Evolutionary conservation across 2,329 filamentous ascomycete genomes (phyloP).

Genomic region (Xylaria hypoxylon): DNA sequence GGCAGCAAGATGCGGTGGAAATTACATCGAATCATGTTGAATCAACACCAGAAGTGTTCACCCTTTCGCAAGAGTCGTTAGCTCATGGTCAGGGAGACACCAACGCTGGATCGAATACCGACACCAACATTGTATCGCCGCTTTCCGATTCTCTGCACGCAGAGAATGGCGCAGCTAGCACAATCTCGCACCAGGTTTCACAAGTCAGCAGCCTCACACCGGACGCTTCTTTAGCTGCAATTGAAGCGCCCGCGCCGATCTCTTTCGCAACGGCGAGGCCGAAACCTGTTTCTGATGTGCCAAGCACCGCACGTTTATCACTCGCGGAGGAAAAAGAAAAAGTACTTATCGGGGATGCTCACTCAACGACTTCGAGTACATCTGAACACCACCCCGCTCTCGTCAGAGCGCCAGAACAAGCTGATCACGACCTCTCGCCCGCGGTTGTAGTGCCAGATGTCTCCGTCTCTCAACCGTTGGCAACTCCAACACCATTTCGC

Average conservation of each 20-base stretch:
- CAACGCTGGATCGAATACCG: neutral
- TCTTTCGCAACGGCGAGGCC: constrained; percentile 53
- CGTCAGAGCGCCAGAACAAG: constrained; percentile 12
- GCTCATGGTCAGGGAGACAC: constrained; percentile 7
- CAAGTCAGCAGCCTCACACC: constrained; percentile 52
- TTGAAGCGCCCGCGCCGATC: constrained; percentile 59
- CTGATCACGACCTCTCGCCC: neutral
- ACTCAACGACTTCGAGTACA: constrained; percentile 51
- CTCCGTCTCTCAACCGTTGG: constrained; percentile 10
- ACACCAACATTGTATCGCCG: constrained; percentile 19
- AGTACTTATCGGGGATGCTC: constrained; percentile 46
- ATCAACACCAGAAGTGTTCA: constrained; percentile 25
- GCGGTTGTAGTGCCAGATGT: constrained; percentile 10
- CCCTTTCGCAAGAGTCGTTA: constrained; percentile 21
- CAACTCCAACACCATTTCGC: constrained; percentile 66
- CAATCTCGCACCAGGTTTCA: constrained; percentile 54
- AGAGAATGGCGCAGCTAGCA: constrained; percentile 35
- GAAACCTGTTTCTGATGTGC: constrained; percentile 31
- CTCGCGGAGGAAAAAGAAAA: constrained; percentile 57
- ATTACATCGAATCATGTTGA: constrained; percentile 32
- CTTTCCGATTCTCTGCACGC: constrained; percentile 35
- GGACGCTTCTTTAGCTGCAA: constrained; percentile 42
- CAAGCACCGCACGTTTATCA: constrained; percentile 52
- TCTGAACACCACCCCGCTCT: constrained; percentile 54
- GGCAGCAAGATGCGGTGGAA: constrained; percentile 54